Percentiles rank a stretch among this genome's conserved stretches.
These are phyloP conservation scores for Hortaea sp. DNA, from an alignment of 2,329 filamentous ascomycete genomes.

Conservation along the genomic window DNA sequence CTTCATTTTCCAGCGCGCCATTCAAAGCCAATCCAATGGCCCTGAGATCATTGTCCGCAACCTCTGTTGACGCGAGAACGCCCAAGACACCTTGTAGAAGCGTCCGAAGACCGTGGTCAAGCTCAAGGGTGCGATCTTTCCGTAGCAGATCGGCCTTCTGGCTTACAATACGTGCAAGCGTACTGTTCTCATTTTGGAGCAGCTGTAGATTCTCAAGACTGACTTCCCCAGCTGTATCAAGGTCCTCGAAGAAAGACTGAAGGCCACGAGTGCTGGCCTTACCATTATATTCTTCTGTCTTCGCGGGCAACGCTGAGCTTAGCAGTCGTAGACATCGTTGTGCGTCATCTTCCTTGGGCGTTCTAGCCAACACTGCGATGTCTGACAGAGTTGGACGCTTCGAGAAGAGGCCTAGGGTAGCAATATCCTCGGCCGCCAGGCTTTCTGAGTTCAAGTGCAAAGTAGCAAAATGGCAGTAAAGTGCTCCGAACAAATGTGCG, in stretches of 20 bases:
- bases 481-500: slow-evolving; percentile 32
- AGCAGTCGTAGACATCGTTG: neutral
- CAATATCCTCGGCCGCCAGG: slow-evolving; percentile 1
- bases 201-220: slow-evolving; percentile 30
- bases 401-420: slow-evolving; percentile 9
- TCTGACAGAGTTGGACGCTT: neutral
- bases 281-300: neutral
- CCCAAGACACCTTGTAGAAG: slow-evolving; percentile 20
- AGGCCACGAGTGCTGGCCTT: neutral
- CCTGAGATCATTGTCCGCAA: too few relatives aligned
- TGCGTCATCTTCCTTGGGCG: neutral
- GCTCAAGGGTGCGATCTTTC: slow-evolving; percentile 18
- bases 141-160: slow-evolving; percentile 26
- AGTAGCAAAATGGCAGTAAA: slow-evolving; percentile 29
- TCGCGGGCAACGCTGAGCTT: neutral
- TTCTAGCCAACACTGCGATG: neutral
- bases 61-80: neutral
- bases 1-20: too few relatives aligned
- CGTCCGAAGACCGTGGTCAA: slow-evolving; percentile 20
- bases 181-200: slow-evolving; percentile 30
- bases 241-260: neutral
- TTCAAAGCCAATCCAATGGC: too few relatives aligned
- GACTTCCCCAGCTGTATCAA: slow-evolving; percentile 23
- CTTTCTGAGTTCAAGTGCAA: neutral
- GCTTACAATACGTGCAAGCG: slow-evolving; percentile 27